phyloP scores from a whole-genome alignment of 2,329 filamentous ascomycete species.

The Fusarium veterinarium region DNA sequence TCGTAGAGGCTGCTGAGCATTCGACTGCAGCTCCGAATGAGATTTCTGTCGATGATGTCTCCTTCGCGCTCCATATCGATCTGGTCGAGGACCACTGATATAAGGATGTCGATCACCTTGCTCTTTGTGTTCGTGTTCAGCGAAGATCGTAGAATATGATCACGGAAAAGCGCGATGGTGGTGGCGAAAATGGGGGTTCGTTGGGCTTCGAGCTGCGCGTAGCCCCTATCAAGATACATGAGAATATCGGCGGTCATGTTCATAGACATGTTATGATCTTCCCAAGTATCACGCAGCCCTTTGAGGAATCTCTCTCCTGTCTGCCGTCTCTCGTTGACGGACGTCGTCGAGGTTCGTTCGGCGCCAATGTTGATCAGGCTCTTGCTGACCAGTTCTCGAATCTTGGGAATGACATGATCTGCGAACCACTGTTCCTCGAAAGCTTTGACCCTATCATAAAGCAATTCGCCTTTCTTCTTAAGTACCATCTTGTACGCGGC shows the following conservation, averaged over 20 bases:
- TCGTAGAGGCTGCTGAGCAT: constrained; percentile 94
- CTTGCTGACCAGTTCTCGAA: constrained; percentile 77
- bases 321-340: constrained; percentile 81
- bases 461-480: constrained; percentile 82
- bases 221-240: constrained; percentile 96
- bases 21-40: constrained; percentile 84
- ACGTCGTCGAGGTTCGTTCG: constrained; percentile 66
- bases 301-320: constrained; percentile 86
- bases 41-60: constrained; percentile 84
- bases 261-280: constrained; percentile 91
- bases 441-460: constrained; percentile 83
- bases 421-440: constrained; percentile 88
- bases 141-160: constrained; percentile 78
- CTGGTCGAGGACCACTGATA: constrained; percentile 86
- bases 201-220: constrained; percentile 72
- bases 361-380: constrained; percentile 72
- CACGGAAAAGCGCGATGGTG: constrained; percentile 88
- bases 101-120: constrained; percentile 79
- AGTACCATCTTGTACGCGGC: constrained; percentile 94
- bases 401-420: constrained; percentile 75
- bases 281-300: constrained; percentile 81
- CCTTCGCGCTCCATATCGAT: constrained; percentile 93
- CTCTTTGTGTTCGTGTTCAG: constrained; percentile 59
- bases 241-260: constrained; percentile 96
- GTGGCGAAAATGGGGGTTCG: constrained; percentile 84